Percentiles rank a stretch among this genome's conserved stretches.
Evolutionary conservation across 176 grass and related monocot genomes (phyloP).

Genomic region (Miscanthus lutarioriparius): DNA sequence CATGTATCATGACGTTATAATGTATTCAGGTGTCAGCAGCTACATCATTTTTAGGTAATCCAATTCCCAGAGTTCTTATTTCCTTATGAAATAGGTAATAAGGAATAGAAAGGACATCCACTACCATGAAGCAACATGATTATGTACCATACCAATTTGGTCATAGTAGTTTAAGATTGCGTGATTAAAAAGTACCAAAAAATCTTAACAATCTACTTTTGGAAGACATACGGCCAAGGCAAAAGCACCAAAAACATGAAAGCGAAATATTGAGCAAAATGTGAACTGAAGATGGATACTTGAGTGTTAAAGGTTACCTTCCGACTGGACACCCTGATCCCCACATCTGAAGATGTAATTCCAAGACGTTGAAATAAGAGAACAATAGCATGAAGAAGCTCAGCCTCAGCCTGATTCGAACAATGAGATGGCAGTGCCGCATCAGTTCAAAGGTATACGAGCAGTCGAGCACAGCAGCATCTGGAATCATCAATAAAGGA

Average conservation of each 20-base stretch:
- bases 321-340: constrained; percentile 81
- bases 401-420: constrained; percentile 63
- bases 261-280: background rate
- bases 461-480: background rate
- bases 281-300: background rate
- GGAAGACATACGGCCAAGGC: background rate
- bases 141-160: background rate
- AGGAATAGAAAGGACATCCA: background rate
- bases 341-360: constrained; percentile 75
- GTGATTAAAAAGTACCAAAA: background rate
- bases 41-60: background rate
- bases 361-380: constrained; percentile 84
- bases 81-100: background rate
- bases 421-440: background rate
- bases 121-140: background rate
- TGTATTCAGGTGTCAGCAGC: background rate
- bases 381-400: constrained; percentile 82
- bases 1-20: background rate
- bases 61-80: background rate
- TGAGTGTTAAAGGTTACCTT: constrained; percentile 49
- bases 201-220: background rate
- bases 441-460: constrained; percentile 15
- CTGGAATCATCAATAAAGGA: background rate
- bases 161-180: background rate
- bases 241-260: background rate